Evolutionary conservation across 192 early-diverging fungal species (phyloP), one percentile per base, ranked within the genome.

Genomic region (Linnemannia exigua): DNA sequence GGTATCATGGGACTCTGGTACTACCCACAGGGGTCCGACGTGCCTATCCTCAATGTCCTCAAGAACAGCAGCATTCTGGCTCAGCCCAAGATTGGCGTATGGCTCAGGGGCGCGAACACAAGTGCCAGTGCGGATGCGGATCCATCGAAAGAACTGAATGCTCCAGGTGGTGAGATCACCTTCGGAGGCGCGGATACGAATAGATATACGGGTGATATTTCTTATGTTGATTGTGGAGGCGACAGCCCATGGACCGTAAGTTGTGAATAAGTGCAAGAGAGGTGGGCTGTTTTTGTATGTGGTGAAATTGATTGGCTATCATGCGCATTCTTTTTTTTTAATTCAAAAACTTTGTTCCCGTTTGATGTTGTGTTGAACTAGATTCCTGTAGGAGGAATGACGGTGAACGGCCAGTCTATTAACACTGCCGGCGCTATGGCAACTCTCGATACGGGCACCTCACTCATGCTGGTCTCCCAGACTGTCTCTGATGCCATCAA

Each of bases 371-470:
- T 28, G n/a, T n/a, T n/a, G n/a, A 11, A 70, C 25, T 67, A 82
- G 76, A 79, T 86, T 20, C 84, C 84, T 47, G 52, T 86, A 17
- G 63, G 20, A 16, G 35, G 84, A 2, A 14, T 86, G 44, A 77
- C 37, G 3, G 67, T 79, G 19, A 84, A 83, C 52, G 79, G 82
- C 22, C 41, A 74, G 33, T 52, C 41, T 25, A 41, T 76, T 15
- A 48, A 52, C 33, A 58, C 63, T 37, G 37, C 71, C 17, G 44
- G 58, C 19, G 51, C 66, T 1, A 35, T 67, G 20, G 78, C 89
- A 17, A 89, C 90, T n/a, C 88, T 93, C 16, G 92, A 93, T 72
- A 92, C 91, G 9, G 92, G 92, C 15, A 92, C 92, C 31, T 89
- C 91, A 1, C 72, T 90, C 7, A 77, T 91, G 63, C 76, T 95